Evolutionary conservation across 257 asterid species (phyloP).

Genomic region (Solanum chaucha): DNA sequence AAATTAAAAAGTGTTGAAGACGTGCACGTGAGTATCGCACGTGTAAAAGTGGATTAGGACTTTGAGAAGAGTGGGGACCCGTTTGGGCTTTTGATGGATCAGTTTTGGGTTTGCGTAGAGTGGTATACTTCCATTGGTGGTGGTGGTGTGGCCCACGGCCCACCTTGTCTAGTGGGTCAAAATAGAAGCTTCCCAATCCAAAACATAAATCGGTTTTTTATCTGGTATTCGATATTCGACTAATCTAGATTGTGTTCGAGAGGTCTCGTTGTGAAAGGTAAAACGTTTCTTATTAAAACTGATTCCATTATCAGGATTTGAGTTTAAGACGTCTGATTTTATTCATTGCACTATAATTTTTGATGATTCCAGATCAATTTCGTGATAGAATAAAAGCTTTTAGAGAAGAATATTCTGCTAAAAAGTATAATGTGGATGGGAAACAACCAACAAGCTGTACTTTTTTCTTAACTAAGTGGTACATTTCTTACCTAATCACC

Average conservation of each 20-base stretch:
- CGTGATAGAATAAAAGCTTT: not conserved
- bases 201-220: not conserved
- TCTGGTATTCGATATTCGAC: not conserved
- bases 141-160: conserved; percentile 1
- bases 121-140: not conserved
- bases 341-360: not conserved
- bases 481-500: not conserved
- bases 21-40: not conserved
- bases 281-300: not conserved
- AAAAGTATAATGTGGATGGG: not conserved
- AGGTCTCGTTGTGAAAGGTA: too few relatives aligned
- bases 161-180: not conserved
- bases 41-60: not conserved
- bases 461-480: not conserved
- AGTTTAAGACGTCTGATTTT: not conserved
- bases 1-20: not conserved
- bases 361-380: not conserved
- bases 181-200: not conserved
- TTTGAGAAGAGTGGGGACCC: not conserved
- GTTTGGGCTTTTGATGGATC: not conserved
- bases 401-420: not conserved
- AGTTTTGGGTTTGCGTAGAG: not conserved
- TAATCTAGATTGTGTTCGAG: not conserved
- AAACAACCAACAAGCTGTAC: too few relatives aligned
- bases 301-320: not conserved